Evolutionary conservation across 305 asterid species (phyloP).

Genomic region (Fraxinus albicans): DNA sequence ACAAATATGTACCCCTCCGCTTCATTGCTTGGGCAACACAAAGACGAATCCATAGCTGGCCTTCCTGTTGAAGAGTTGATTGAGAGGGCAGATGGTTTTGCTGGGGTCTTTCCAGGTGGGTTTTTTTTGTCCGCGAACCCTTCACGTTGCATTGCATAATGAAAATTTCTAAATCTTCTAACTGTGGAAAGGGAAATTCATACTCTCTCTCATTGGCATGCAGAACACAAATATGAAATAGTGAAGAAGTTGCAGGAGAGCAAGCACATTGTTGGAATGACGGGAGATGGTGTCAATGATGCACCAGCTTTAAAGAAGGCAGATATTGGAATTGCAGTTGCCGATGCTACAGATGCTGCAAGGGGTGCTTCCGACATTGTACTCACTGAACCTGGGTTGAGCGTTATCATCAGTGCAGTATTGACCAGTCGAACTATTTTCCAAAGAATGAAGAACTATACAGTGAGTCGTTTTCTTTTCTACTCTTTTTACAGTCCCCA

Average conservation of each 20-base stretch:
- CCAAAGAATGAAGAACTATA: slow-evolving; percentile 28
- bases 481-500: background rate
- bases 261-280: slow-evolving; percentile 92
- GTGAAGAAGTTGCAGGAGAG: slow-evolving; percentile 93
- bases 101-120: slow-evolving; percentile 92
- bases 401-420: slow-evolving; percentile 88
- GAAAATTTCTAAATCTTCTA: background rate
- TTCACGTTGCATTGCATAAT: background rate
- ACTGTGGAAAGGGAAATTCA: background rate
- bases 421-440: slow-evolving; percentile 87
- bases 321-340: slow-evolving; percentile 89
- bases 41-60: slow-evolving; percentile 72
- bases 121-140: background rate
- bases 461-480: background rate
- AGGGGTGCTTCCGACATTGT: slow-evolving; percentile 88
- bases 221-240: slow-evolving; percentile 92
- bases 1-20: slow-evolving; percentile 86
- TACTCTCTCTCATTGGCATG: background rate
- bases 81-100: slow-evolving; percentile 92
- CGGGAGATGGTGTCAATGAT: slow-evolving; percentile 90
- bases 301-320: slow-evolving; percentile 94
- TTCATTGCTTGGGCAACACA: slow-evolving; percentile 77
- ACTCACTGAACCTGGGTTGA: slow-evolving; percentile 88
- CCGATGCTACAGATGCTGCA: slow-evolving; percentile 88
- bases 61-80: slow-evolving; percentile 83